Conservation (phyloP, 768 basidiomycete species). For the Tulasnella sp. region DNA sequence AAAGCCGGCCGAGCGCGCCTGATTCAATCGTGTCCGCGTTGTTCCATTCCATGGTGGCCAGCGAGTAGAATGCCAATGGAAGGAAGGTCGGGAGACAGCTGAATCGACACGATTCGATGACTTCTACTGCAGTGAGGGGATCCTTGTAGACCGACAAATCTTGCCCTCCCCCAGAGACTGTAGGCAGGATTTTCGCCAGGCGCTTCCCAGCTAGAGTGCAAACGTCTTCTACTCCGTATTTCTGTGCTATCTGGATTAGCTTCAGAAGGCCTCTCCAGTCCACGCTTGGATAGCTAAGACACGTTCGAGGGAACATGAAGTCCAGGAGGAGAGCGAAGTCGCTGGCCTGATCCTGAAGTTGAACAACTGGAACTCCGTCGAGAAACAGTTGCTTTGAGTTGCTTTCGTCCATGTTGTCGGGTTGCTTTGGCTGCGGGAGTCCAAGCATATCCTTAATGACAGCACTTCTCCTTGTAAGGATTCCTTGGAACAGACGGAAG, state of each 20-base stretch:
- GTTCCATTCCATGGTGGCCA: not conserved
- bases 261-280: not conserved
- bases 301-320: not conserved
- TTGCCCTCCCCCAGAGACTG: not conserved
- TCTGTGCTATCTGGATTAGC: not conserved
- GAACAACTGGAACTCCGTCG: not conserved
- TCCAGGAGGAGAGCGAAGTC: not conserved
- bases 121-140: not conserved
- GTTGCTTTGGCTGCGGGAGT: not conserved
- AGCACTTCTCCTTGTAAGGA: not conserved
- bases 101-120: not conserved
- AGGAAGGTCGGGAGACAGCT: not conserved
- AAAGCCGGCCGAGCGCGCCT: not conserved
- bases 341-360: not conserved
- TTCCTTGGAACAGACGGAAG: not conserved
- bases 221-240: not conserved
- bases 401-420: too few species aligned
- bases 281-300: not conserved
- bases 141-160: not conserved
- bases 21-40: not conserved
- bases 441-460: not conserved
- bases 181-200: not conserved
- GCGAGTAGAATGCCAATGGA: not conserved
- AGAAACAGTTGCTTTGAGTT: not conserved
- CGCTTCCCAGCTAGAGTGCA: not conserved